phyloP scores from a whole-genome alignment of 2,329 filamentous ascomycete genomes.

The Aspergillus sp. region DNA sequence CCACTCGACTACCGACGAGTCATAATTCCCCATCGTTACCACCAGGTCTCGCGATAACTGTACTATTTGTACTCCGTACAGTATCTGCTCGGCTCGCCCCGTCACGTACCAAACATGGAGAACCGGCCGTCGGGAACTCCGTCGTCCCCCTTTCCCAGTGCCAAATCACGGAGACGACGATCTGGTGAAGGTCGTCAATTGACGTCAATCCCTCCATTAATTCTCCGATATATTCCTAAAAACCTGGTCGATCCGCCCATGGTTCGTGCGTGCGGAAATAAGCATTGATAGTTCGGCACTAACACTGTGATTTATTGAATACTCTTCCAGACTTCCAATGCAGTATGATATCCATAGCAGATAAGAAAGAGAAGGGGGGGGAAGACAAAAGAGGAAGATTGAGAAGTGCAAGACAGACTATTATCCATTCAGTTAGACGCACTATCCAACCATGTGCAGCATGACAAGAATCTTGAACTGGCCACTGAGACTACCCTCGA shows the following conservation, averaged over 20 bases:
- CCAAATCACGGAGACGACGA: background rate
- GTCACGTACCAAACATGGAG: background rate
- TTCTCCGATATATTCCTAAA: slow-evolving; percentile 4
- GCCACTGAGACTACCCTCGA: background rate
- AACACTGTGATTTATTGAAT: background rate
- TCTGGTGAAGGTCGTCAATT: background rate
- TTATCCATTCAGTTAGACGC: background rate
- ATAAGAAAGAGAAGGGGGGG: background rate
- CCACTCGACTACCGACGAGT: background rate
- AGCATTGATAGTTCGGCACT: background rate
- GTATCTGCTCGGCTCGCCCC: background rate
- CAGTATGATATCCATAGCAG: background rate
- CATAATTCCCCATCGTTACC: no score
- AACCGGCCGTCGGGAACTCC: background rate
- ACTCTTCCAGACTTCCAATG: background rate
- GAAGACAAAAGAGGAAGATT: background rate
- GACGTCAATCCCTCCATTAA: background rate
- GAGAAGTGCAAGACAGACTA: background rate
- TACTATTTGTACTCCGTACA: background rate
- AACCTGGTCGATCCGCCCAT: slow-evolving; percentile 1
- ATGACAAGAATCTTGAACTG: slow-evolving; percentile 16
- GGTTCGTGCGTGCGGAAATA: slow-evolving; percentile 4
- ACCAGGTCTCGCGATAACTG: background rate
- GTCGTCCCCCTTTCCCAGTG: no score
- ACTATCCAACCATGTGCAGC: slow-evolving; percentile 13